Base-by-base conservation (phyloP, 306 rosid species). In the Luffa aegyptiaca region DNA sequence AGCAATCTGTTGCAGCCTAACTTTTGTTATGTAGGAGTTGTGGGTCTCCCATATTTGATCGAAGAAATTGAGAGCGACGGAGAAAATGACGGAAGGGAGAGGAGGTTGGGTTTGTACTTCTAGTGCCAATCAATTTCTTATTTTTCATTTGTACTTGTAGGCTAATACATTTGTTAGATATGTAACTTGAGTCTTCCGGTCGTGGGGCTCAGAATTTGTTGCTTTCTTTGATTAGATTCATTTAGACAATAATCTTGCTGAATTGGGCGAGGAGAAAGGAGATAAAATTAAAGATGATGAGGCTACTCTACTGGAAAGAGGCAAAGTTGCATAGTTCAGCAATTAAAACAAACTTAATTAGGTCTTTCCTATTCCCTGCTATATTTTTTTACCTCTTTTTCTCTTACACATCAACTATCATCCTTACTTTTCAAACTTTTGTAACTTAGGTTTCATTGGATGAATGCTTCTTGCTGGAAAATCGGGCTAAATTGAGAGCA, bases 371-470 rank as follows among this genome's bases (percentile, higher is more conserved):
- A 58, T 55, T 42, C 69, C 79, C 48, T 70, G 16, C 79, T 13
- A 18, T 59, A 59, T 45, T 81, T 35, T 26, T 69, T 37, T 52
- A 11, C 11, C 18, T 17, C 20, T 8, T 37, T 36, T 13, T 39
- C 66, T 39, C 66, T 55, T 37, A 9, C 49, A 6, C 58, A 5
- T 81, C 75, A 44, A 58, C 74, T 51, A 82, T 71, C 79, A 80
- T 82, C 62, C 86, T 87, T 81, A 82, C 77, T 79, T 75, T 49
- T 86, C 55, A 80, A 46, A 68, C 80, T 75, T 75, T 78, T 53
- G 39, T 26, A 78, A 79, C 83, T 72, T 82, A 96, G 99, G 94
- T 96, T 96, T 87, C 97, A 42, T 84, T 96, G 97, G 99, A 96
- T 66, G 99, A 93, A 53, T 82, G 92, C 37, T 96, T 96, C 88